Conservation (phyloP, 345 rosid species). For the Brassica nigra region DNA sequence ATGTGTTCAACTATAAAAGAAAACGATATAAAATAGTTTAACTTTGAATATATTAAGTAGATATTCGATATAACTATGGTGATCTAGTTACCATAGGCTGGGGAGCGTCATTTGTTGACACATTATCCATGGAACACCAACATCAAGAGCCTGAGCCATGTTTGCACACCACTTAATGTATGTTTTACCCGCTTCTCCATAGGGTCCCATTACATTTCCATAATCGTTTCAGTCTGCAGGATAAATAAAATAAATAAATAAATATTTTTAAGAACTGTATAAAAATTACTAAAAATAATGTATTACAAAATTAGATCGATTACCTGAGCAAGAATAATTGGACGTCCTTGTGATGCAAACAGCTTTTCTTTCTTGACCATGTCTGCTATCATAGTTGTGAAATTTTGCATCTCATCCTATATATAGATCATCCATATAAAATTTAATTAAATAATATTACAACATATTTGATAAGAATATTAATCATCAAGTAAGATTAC, state of each 20-base stretch:
- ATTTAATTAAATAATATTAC: background rate
- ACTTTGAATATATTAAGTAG: background rate
- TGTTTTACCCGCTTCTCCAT: constrained; percentile 32
- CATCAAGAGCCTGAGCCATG: constrained; percentile 42
- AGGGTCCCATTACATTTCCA: constrained; percentile 36
- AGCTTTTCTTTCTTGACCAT: constrained; percentile 59
- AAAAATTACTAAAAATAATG: background rate
- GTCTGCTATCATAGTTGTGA: constrained; percentile 57
- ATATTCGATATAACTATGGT: background rate
- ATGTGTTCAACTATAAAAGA: constrained; percentile 46
- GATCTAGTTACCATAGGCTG: constrained; percentile 43
- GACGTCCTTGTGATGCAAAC: constrained; percentile 77
- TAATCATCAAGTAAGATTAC: constrained; percentile 38
- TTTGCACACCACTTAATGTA: constrained; percentile 42
- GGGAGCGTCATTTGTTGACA: constrained; percentile 46
- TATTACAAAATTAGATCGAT: constrained; percentile 41
- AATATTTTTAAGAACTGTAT: background rate
- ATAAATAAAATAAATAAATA: background rate
- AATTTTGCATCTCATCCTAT: constrained; percentile 71
- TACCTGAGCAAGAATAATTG: constrained; percentile 68
- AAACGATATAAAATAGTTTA: background rate
- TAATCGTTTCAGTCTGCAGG: constrained; percentile 44
- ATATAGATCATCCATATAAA: background rate
- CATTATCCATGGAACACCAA: constrained; percentile 39
- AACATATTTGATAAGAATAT: too few relatives aligned